phyloP scores from a whole-genome alignment of 106 monocot species.

The Dendrobium huoshanense region DNA sequence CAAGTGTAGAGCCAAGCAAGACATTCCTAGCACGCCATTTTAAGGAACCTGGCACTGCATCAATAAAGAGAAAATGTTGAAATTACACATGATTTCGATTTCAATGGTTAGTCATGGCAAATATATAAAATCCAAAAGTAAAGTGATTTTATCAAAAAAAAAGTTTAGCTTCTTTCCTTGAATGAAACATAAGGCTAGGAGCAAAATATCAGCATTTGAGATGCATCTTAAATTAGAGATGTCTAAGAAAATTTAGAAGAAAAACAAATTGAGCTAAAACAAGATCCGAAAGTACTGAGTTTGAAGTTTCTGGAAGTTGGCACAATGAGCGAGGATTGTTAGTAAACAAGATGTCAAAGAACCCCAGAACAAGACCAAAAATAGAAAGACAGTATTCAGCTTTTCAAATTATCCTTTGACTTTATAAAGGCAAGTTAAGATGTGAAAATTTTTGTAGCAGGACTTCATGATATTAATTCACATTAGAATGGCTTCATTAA shows the following conservation, averaged over 20 bases:
- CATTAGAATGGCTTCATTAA: too few species aligned
- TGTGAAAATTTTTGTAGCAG: too few species aligned
- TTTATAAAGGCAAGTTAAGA: neutral
- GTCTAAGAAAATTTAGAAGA: too few species aligned
- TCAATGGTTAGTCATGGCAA: neutral
- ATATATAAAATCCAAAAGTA: neutral
- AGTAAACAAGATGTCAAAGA: too few species aligned
- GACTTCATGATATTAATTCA: too few species aligned
- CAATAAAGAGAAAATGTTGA: neutral
- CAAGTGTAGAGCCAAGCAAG: slow-evolving; percentile 60
- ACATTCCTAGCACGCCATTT: slow-evolving; percentile 72
- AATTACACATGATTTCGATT: neutral
- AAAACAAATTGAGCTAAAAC: too few species aligned
- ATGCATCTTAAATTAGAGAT: too few species aligned
- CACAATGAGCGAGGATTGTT: too few species aligned
- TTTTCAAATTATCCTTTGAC: neutral
- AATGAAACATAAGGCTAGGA: neutral
- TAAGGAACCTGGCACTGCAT: slow-evolving; percentile 62
- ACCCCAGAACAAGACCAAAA: neutral
- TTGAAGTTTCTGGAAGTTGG: too few species aligned
- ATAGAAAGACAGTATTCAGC: neutral
- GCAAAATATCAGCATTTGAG: too few species aligned
- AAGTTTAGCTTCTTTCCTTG: neutral
- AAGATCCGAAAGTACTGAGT: too few species aligned
- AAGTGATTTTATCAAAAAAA: neutral